These are phyloP conservation scores for Colletotrichum spinosum DNA, from an alignment of 2,329 filamentous ascomycete genomes.

Conservation along the genomic window DNA sequence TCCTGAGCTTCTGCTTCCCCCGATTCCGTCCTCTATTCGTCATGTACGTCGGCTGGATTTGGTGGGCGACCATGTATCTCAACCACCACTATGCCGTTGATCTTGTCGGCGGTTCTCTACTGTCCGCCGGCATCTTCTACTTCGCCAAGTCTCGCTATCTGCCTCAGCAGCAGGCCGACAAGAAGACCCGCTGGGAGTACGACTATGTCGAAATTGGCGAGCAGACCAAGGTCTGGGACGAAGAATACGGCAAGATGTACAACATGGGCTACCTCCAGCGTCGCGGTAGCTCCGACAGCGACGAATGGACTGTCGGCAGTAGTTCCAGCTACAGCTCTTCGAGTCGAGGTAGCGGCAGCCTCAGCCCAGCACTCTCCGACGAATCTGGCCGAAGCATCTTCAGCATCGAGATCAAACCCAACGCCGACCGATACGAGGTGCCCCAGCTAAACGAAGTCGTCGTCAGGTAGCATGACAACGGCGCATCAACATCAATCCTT, in stretches of 20 bases:
- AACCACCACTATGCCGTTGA: conserved; percentile 98
- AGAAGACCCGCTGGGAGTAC: conserved; percentile 93
- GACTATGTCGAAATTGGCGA: conserved; percentile 92
- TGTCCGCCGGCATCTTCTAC: conserved; percentile 85
- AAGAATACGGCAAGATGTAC: conserved; percentile 61
- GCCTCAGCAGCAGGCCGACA: conserved; percentile 84
- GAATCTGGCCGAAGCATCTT: conserved; percentile 43
- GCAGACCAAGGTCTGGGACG: conserved; percentile 53
- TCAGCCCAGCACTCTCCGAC: conserved; percentile 61
- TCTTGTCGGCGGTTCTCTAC: conserved; percentile 84
- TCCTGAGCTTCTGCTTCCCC: conserved; percentile 94
- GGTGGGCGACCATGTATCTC: conserved; percentile 99
- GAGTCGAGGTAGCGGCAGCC: conserved; percentile 48
- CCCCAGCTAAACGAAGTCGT: conserved; percentile 59
- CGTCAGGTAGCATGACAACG: conserved; percentile 49
- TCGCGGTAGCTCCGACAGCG: conserved; percentile 69
- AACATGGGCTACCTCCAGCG: conserved; percentile 59
- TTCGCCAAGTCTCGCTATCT: conserved; percentile 83
- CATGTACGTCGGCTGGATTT: conserved; percentile 90
- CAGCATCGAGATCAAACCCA: conserved; percentile 49
- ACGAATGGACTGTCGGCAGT: conserved; percentile 91
- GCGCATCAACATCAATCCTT: not conserved
- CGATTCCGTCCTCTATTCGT: conserved; percentile 83
- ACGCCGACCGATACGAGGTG: conserved; percentile 49
- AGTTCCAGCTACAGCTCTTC: conserved; percentile 75